Conservation (phyloP, 257 asterid species). For the Linderniella brevidens region DNA sequence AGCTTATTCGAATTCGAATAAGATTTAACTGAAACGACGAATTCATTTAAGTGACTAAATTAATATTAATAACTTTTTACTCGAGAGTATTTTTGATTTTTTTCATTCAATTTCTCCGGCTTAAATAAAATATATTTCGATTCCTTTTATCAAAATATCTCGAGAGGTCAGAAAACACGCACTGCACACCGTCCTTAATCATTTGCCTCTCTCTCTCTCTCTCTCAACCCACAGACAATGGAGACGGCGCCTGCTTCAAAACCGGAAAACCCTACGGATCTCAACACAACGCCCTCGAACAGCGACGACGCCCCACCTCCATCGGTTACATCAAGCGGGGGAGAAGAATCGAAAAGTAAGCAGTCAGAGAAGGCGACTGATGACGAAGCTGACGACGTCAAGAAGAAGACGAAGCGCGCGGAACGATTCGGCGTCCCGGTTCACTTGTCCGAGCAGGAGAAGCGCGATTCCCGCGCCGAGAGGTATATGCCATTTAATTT, state of each 20-base stretch:
- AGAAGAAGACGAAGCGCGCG: slow-evolving; percentile 85
- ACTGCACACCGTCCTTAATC: background rate
- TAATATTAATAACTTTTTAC: too few species aligned
- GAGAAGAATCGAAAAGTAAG: slow-evolving; percentile 21
- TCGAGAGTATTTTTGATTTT: too few species aligned
- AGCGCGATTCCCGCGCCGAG: slow-evolving; percentile 81
- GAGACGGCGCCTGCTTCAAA: slow-evolving; percentile 27
- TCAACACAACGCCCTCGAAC: slow-evolving; percentile 20
- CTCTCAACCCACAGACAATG: slow-evolving; percentile 10
- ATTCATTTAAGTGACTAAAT: too few species aligned
- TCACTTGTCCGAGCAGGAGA: slow-evolving; percentile 63
- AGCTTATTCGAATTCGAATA: too few species aligned
- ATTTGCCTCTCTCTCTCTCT: background rate
- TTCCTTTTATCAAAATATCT: too few species aligned
- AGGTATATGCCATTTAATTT: slow-evolving; percentile 24
- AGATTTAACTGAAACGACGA: too few species aligned
- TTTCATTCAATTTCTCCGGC: too few species aligned
- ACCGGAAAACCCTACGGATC: slow-evolving; percentile 40
- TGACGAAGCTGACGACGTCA: slow-evolving; percentile 18
- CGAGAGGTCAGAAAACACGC: too few species aligned
- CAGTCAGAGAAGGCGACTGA: slow-evolving; percentile 12
- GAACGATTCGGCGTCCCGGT: slow-evolving; percentile 87
- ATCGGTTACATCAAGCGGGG: slow-evolving; percentile 18
- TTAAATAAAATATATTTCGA: too few species aligned
- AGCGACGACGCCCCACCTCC: slow-evolving; percentile 13